Evolutionary conservation across 768 basidiomycete species (phyloP), one percentile per base, ranked within the genome.

Genomic region (Galerina marginata): DNA sequence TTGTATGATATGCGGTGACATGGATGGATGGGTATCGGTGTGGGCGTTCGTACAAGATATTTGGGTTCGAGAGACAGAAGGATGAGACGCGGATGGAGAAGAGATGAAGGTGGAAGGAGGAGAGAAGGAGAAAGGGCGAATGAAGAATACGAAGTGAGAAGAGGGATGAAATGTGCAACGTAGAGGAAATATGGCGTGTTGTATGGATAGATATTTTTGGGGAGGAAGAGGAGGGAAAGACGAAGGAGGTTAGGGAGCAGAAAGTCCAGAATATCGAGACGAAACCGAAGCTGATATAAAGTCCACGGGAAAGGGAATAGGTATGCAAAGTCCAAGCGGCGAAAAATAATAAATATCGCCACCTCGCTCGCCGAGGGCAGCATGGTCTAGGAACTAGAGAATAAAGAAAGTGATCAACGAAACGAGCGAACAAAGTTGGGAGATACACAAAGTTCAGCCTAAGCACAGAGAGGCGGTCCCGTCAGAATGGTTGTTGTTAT

Each of bases 351-450:
- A n/a, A 25, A 42, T n/a, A 20, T 25, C 39, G 10, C 7, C 23
- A 40, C 29, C 29, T 33, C 29, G 29, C 29, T 33, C 29, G 29
- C 29, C 29, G 40, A 40, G 20, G 20, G 3, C 38, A 42, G 40
- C 6, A 40, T 6, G 20, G 23, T 37, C 14, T 20, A 47, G 26
- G 36, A 49, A 48, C 29, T 33, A 4, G 15, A 47, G 43, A 45
- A 33, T 46, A 55, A 55, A 51, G 58, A 49, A 51, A 42, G 50
- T 59, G 47, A 56, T 42, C 58, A 37, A 45, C 26, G 26, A 59
- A 59, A 52, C n/a, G 46, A 63, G 52, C 37, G 48, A 62, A 33
- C 47, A 37, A 47, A 47, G 53, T 55, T 55, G 25, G 53, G 14
- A 20, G 37, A 33, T 5, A 7, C 7, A 4, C 29, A 33, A 33